These are phyloP conservation scores for Musa beccarii DNA, from an alignment of 176 grass and related monocot species.

Conservation along the genomic window DNA sequence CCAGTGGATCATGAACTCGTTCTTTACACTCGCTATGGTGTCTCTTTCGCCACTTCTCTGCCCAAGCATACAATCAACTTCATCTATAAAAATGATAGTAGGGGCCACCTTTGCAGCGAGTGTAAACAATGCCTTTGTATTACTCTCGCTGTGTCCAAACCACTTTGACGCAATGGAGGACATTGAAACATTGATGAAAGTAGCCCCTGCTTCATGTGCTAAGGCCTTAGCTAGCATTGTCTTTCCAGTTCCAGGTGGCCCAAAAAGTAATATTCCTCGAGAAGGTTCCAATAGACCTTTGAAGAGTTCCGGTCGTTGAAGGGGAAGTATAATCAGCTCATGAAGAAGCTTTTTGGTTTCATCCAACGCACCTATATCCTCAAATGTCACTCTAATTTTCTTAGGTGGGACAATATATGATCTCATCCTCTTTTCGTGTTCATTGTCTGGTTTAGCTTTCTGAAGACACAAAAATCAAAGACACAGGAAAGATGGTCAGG, in stretches of 20 bases:
- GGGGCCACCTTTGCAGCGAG: constrained; percentile 43
- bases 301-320: constrained; percentile 77
- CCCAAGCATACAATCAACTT: constrained; percentile 84
- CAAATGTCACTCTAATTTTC: constrained; percentile 83
- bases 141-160: constrained; percentile 84
- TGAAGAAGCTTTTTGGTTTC: constrained; percentile 88
- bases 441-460: constrained; percentile 69
- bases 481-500: no score
- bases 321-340: constrained; percentile 81
- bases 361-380: constrained; percentile 79
- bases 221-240: constrained; percentile 95
- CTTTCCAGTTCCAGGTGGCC: constrained; percentile 39
- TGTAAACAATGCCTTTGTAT: constrained; percentile 42
- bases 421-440: constrained; percentile 79
- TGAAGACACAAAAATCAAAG: constrained; percentile 12
- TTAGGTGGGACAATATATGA: constrained; percentile 64
- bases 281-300: constrained; percentile 77
- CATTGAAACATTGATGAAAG: constrained; percentile 85
- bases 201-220: constrained; percentile 76
- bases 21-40: constrained; percentile 80
- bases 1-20: constrained; percentile 94
- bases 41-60: constrained; percentile 72
- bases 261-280: constrained; percentile 67
- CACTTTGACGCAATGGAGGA: constrained; percentile 84
- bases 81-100: constrained; percentile 85